These are phyloP conservation scores for Pleurotus citrinopileatus DNA, from an alignment of 768 basidiomycete genomes.

Conservation along the genomic window DNA sequence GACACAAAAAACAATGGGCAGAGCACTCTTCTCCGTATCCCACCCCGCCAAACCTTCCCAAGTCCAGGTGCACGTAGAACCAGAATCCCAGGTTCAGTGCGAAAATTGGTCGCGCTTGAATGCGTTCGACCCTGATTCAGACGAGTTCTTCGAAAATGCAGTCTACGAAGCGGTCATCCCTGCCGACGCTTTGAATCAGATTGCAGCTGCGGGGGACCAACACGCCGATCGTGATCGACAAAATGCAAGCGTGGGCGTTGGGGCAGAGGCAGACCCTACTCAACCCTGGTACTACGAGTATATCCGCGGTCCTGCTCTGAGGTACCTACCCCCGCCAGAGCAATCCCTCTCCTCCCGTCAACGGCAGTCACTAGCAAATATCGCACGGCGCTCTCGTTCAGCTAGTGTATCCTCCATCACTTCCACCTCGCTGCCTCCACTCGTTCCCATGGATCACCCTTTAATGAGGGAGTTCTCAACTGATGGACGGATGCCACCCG, in stretches of 20 bases:
- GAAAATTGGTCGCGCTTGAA: constrained; percentile 65
- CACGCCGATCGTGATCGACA: constrained; percentile 7
- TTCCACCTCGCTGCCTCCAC: constrained; percentile 27
- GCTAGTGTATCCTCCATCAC: constrained; percentile 5
- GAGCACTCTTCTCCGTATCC: constrained; percentile 52
- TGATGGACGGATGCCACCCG: neutral
- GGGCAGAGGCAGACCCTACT: neutral
- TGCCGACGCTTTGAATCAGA: constrained; percentile 28
- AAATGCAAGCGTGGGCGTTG: constrained; percentile 6
- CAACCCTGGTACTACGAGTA: neutral
- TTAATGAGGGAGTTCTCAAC: constrained; percentile 15
- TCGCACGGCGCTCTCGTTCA: constrained; percentile 2
- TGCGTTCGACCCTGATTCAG: constrained; percentile 78
- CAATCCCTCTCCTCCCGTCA: constrained; percentile 15
- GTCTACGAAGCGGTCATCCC: constrained; percentile 64
- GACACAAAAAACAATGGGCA: constrained; percentile 47
- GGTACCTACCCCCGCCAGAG: constrained; percentile 9
- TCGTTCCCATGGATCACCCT: constrained; percentile 25
- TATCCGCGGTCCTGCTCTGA: neutral
- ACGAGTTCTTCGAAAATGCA: constrained; percentile 65
- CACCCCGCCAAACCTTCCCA: constrained; percentile 32
- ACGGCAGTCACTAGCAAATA: constrained; percentile 17
- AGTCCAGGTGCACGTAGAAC: constrained; percentile 37
- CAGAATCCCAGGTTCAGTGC: constrained; percentile 35
- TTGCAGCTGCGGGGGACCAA: neutral